Base-by-base conservation (phyloP, 2,329 filamentous ascomycete species). In the Cladophialophora chaetospira region DNA sequence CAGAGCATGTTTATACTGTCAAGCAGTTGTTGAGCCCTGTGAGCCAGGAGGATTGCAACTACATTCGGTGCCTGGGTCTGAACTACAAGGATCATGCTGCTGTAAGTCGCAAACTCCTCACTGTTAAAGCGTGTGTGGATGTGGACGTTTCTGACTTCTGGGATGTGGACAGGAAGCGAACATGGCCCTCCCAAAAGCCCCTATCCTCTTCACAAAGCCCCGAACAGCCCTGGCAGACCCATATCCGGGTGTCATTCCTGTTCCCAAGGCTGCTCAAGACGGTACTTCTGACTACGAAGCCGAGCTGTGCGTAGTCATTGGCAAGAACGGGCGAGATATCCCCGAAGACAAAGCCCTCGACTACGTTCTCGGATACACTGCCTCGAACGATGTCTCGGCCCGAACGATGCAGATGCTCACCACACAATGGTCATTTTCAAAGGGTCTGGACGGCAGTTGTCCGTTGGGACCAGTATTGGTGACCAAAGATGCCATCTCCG, bases 51-150 rank as follows among this genome's bases (percentile, higher is more conserved):
- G 62, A 64, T 25, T 63, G 57, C 46, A 64, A 64, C 48, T 64
- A 63, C 33, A 75, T 78, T 44, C 73, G 75, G n/a, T 79, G 76
- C 63, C 63, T 78, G 45, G 76, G 76, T 5, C 70, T 79, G 55
- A 79, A 78, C 68, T 77, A 77, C 62, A 66, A 62, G 43, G 70
- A 76, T 61, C 74, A 75, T 54, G 73, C 72, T 5, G 52, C 54
- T 13, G 62, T 64, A 19, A 35, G 57, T 48, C n/a, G n/a, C n/a
- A n/a, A n/a, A n/a, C n/a, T n/a, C n/a, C n/a, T n/a, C n/a, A n/a
- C n/a, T n/a, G n/a, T n/a, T n/a, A n/a, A n/a, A n/a, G n/a, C n/a
- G n/a, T n/a, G n/a, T n/a, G n/a, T n/a, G n/a, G n/a, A n/a, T n/a
- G n/a, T n/a, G n/a, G n/a, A n/a, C n/a, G n/a, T n/a, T n/a, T n/a